phyloP scores from a whole-genome alignment of 148 eudicot species.

The Nepenthes mirabilis region DNA sequence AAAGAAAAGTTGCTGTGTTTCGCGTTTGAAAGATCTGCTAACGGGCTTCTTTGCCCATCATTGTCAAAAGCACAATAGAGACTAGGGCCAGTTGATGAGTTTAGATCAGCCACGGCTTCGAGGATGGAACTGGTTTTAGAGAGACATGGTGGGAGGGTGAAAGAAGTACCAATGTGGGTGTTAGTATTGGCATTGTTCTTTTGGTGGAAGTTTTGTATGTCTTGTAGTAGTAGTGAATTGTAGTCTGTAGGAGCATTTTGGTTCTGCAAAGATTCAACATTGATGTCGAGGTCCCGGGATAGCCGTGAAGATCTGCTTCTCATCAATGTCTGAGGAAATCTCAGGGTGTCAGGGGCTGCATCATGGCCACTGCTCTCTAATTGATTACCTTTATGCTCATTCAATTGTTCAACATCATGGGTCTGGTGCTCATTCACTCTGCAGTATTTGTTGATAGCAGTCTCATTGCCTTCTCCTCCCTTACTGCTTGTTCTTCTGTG shows the following conservation, averaged over 20 bases:
- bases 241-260: conserved; percentile 33
- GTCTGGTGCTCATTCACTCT: conserved; percentile 24
- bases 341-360: conserved; percentile 33
- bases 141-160: conserved; percentile 53
- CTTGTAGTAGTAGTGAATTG: conserved; percentile 67
- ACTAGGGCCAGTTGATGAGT: conserved; percentile 45
- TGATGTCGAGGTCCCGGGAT: conserved; percentile 79
- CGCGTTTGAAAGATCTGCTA: conserved; percentile 10
- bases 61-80: conserved; percentile 9
- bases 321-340: conserved; percentile 35
- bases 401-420: conserved; percentile 8
- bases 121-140: conserved; percentile 70
- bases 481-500: conserved; percentile 28
- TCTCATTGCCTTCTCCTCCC: conserved; percentile 19
- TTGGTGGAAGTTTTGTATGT: conserved; percentile 90
- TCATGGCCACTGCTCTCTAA: conserved; percentile 14
- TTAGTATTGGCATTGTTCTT: conserved; percentile 18
- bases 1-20: conserved; percentile 5
- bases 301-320: conserved; percentile 74
- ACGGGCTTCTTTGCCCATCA: conserved; percentile 18
- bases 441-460: conserved; percentile 17
- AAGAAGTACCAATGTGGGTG: conserved; percentile 11
- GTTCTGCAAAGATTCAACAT: conserved; percentile 40
- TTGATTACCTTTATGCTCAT: conserved; percentile 14
- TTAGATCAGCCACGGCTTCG: conserved; percentile 94